Evolutionary conservation across 1,284 basidiomycete genomes (phyloP), one percentile per base, ranked within the genome.

Genomic region (Anthracocystis panici-leucophaei): DNA sequence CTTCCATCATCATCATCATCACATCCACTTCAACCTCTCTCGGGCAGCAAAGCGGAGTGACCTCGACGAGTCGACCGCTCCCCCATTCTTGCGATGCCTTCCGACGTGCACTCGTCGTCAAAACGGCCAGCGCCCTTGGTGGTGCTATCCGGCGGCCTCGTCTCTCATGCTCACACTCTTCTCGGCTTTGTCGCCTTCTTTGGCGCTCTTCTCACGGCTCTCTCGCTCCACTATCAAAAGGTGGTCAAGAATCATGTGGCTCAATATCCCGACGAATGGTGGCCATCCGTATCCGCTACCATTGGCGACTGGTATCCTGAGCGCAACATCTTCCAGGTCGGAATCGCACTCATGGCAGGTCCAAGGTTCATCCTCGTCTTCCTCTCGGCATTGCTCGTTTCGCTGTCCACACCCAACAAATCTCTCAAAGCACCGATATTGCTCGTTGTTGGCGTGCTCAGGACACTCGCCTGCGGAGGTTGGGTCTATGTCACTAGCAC

Each of bases 401-500:
- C 78, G 40, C 77, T 75, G 20, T 67, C 72, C 9, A 67, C 62
- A 1, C 73, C 71, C 2, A 46, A 53, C 2, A 42, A 45, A 21
- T 77, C 81, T 1, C 20, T 35, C 18, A 66, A 73, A 45, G 66
- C 76, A 18, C 16, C 40, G 6, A 53, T 71, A 33, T 87, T 94
- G 41, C 88, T 91, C 38, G 75, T 90, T 12, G 87, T 88, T 31
- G 94, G 94, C 0, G 74, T 94, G 16, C 82, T 92, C 27, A 88
- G 94, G 68, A 95, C 94, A 0, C 85, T 97, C 23, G 89, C 90
- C 6, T 97, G 94, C 77, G 93, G 92, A 27, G 94, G 94, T 27
- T 97, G 94, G 94, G 93, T 96, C 49, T 97, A 91, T 81, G 91
- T 97, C 79, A 96, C 95, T 1, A 87, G 91, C 5, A 90, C 86